phyloP scores from a whole-genome alignment of 2,329 filamentous ascomycete genomes.

The Microascus cirrosus region DNA sequence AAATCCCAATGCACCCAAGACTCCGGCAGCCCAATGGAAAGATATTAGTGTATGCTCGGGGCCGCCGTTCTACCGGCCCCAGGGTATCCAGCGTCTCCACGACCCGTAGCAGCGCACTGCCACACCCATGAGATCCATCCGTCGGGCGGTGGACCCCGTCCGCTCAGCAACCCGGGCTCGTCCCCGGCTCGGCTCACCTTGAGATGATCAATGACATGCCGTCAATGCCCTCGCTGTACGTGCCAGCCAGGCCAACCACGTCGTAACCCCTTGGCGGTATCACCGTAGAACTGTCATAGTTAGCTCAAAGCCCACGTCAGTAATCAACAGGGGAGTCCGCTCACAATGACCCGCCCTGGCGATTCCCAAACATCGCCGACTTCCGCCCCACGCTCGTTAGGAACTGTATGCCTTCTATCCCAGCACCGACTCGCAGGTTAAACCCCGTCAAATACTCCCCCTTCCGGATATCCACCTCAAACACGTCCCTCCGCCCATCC shows the following conservation, averaged over 20 bases:
- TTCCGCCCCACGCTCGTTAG: slow-evolving; percentile 80
- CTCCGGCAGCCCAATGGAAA: not conserved
- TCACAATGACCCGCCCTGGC: slow-evolving; percentile 70
- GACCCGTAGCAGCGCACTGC: not conserved
- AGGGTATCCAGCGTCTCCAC: not conserved
- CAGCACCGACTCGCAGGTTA: slow-evolving; percentile 57
- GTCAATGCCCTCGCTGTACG: slow-evolving; percentile 71
- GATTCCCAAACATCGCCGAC: slow-evolving; percentile 76
- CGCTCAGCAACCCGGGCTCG: not conserved
- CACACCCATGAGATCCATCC: not conserved
- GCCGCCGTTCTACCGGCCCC: not conserved
- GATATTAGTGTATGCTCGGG: not conserved
- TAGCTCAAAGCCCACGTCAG: slow-evolving; percentile 11
- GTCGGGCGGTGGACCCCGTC: not conserved
- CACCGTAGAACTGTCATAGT: slow-evolving; percentile 57
- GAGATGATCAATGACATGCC: slow-evolving; percentile 67
- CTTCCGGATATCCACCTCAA: slow-evolving; percentile 71
- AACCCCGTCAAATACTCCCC: slow-evolving; percentile 87
- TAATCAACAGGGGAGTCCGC: slow-evolving; percentile 25
- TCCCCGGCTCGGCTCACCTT: slow-evolving; percentile 11
- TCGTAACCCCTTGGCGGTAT: slow-evolving; percentile 83
- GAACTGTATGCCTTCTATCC: slow-evolving; percentile 83
- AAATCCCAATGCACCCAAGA: not conserved
- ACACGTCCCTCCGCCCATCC: slow-evolving; percentile 55
- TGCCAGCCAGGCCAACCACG: slow-evolving; percentile 79